phyloP scores from a whole-genome alignment of 768 basidiomycete genomes.

The Lactifluus volemus region DNA sequence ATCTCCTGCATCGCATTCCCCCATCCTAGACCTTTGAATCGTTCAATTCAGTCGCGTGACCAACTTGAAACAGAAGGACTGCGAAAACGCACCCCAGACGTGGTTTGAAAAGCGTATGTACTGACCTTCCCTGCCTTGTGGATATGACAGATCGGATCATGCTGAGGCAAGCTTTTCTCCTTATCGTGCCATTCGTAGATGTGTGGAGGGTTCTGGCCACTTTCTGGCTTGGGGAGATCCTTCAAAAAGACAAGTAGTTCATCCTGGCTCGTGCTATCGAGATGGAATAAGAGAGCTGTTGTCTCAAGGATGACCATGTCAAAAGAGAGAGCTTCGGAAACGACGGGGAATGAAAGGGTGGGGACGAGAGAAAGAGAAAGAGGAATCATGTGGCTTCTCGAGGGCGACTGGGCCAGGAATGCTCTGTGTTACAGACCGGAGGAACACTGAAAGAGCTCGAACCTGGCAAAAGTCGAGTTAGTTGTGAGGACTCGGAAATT shows the following conservation, averaged over 20 bases:
- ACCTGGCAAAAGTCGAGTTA: too few species aligned
- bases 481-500: too few species aligned
- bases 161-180: constrained; percentile 13
- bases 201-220: neutral
- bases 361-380: neutral
- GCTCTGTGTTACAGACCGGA: too few species aligned
- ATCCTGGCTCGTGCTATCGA: too few species aligned
- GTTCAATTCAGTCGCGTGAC: too few species aligned
- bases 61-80: too few species aligned
- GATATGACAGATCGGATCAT: constrained; percentile 7
- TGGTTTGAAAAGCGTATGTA: too few species aligned
- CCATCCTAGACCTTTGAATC: too few species aligned
- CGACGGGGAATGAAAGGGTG: neutral
- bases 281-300: neutral
- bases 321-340: neutral
- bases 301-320: neutral
- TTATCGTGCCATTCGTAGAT: constrained; percentile 9
- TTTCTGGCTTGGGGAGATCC: neutral
- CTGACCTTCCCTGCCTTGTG: constrained; percentile 1
- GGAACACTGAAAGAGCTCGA: too few species aligned
- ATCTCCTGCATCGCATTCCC: too few species aligned
- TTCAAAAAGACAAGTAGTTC: neutral
- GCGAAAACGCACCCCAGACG: neutral
- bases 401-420: too few species aligned
- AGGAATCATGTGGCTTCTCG: too few species aligned